Evolutionary conservation across 495 filamentous ascomycete genomes (phyloP).

Genomic region (Darksidea phi): DNA sequence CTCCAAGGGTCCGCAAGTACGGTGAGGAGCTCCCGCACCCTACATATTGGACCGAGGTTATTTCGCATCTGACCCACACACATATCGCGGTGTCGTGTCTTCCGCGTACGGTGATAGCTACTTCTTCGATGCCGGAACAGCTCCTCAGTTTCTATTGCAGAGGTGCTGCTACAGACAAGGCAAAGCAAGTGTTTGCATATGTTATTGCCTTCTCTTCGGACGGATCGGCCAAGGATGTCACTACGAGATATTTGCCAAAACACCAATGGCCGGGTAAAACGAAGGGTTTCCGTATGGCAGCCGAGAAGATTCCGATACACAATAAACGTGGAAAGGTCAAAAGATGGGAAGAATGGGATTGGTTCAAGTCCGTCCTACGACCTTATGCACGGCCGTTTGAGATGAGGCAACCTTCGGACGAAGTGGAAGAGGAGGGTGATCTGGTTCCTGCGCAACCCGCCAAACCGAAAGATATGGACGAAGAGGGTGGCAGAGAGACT

Average conservation of each 20-base stretch:
- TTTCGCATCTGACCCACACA: constrained; percentile 74
- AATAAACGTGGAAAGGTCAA: constrained; percentile 69
- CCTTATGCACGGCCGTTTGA: constrained; percentile 63
- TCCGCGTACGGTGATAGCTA: constrained; percentile 19
- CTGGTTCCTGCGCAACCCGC: constrained; percentile 68
- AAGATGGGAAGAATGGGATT: constrained; percentile 70
- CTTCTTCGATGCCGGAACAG: constrained; percentile 56
- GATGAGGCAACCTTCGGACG: constrained; percentile 67
- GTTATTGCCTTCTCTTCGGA: constrained; percentile 83
- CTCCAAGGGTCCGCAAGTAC: constrained; percentile 50
- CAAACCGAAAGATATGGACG: constrained; percentile 58
- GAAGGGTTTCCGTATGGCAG: constrained; percentile 75
- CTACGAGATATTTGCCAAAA: constrained; percentile 82
- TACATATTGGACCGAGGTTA: constrained; percentile 89
- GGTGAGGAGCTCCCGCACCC: constrained; percentile 77
- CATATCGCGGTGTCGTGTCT: constrained; percentile 62
- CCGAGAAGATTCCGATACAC: constrained; percentile 76
- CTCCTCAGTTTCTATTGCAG: constrained; percentile 79
- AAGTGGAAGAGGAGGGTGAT: constrained; percentile 72
- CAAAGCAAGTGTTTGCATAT: constrained; percentile 89
- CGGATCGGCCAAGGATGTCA: constrained; percentile 91
- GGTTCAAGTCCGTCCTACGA: constrained; percentile 78
- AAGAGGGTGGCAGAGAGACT: constrained; percentile 72
- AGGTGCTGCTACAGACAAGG: constrained; percentile 73
- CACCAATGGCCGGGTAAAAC: constrained; percentile 85